phyloP scores from a whole-genome alignment of 306 rosid species.

The Glycyrrhiza uralensis region DNA sequence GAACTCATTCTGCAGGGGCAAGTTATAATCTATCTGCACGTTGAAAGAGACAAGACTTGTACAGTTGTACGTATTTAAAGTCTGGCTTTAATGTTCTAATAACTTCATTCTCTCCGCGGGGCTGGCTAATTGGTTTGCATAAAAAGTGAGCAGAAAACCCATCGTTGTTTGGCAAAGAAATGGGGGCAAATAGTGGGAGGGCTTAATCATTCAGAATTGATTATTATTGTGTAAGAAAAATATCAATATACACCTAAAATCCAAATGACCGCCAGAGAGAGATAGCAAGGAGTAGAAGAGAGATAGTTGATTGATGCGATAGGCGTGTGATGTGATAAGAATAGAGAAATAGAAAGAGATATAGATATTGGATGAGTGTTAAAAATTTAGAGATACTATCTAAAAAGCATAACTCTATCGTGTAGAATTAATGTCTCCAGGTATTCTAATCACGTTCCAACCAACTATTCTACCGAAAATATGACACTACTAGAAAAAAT shows the following conservation, averaged over 20 bases:
- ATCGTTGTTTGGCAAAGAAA: conserved; percentile 45
- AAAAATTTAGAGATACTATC: too few relatives aligned
- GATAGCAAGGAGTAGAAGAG: too few relatives aligned
- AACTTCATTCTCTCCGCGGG: not conserved
- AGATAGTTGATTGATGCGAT: too few relatives aligned
- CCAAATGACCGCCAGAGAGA: too few relatives aligned
- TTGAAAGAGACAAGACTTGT: not conserved
- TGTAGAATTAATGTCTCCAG: conserved; percentile 16
- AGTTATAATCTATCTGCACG: not conserved
- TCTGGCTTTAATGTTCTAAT: not conserved
- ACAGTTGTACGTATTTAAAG: not conserved
- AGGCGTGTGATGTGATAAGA: too few relatives aligned
- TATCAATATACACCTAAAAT: too few relatives aligned
- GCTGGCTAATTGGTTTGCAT: not conserved
- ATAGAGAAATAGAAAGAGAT: too few relatives aligned
- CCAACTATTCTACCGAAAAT: conserved; percentile 14
- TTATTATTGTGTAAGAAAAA: conserved; percentile 19
- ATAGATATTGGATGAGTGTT: too few relatives aligned
- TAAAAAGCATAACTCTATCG: too few relatives aligned
- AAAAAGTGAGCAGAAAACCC: conserved; percentile 9
- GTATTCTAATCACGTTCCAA: conserved; percentile 22
- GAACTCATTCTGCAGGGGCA: not conserved
- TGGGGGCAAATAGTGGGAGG: conserved; percentile 38
- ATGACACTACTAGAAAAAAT: too few relatives aligned
- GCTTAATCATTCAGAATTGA: conserved; percentile 25